Base-by-base conservation (phyloP, 2,329 filamentous ascomycete species). In the Penicillium corylophilum region DNA sequence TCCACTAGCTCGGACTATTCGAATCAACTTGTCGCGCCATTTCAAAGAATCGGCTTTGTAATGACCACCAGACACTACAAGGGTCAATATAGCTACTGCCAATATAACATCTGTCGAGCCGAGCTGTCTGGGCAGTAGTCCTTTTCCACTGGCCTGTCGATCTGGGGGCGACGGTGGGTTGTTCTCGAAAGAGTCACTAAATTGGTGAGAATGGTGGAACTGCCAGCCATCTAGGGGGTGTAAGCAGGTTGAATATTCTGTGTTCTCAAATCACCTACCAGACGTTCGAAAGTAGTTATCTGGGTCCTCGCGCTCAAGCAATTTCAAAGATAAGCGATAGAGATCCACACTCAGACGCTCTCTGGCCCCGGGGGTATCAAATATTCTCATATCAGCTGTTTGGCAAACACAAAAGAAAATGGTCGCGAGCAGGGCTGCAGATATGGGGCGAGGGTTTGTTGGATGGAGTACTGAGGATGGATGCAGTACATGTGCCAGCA, bases 401-500 rank as follows among this genome's bases (percentile, higher is more conserved):
- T 80, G 75, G 0, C 76, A 73, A 9, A 74, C 72, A 40, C 72
- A 76, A 72, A 77, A 81, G 0, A 81, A 66, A 51, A 80, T 79
- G 1, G 75, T 75, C 0, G 73, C 70, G 5, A 80, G 62, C 4
- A 80, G 63, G 1, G 77, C 76, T 1, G 77, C 73, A 0, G 76
- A 74, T 0, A 71, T 73, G 9, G 61, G 65, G 22, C 78, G 70
- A 1, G 76, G 75, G 16, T 69, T 69, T 0, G 67, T 65, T 2
- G 71, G 64, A 38, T 75, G 69, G 0, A 77, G 63, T 4, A 80
- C 65, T 0, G 76, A 77, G 48, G 69, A 70, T 52, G 72, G 76
- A 16, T 77, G 71, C 40, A 79, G 73, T 46, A 80, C 71, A 20
- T 74, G 68, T 0, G 75, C 76, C 18, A 79, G 65, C 15, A 79